phyloP scores from a whole-genome alignment of 2,329 filamentous ascomycete species.

The Trichothecium sympodiale region DNA sequence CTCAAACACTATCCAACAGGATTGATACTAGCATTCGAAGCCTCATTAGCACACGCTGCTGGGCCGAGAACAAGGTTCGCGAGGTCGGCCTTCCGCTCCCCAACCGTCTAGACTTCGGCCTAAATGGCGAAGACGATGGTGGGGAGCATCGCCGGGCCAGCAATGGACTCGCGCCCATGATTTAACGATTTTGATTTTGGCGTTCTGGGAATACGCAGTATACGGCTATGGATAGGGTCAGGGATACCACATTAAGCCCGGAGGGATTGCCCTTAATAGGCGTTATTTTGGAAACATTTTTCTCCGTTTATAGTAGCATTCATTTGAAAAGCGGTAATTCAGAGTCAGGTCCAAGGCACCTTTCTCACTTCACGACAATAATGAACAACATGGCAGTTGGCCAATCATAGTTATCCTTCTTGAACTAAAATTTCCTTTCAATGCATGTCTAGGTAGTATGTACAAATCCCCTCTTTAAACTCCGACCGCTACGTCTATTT shows the following conservation, averaged over 20 bases:
- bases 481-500: constrained; percentile 43
- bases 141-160: constrained; percentile 10
- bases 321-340: too few relatives aligned
- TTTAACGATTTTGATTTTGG: constrained; percentile 6
- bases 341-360: too few relatives aligned
- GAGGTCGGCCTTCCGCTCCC: constrained; percentile 20
- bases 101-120: constrained; percentile 23
- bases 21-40: constrained; percentile 74
- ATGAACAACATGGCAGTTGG: not conserved
- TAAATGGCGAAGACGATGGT: constrained; percentile 24
- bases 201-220: constrained; percentile 9
- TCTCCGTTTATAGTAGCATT: too few relatives aligned
- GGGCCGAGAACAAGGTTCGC: constrained; percentile 61
- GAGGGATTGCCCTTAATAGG: too few relatives aligned
- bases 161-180: constrained; percentile 7
- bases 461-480: constrained; percentile 3
- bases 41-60: constrained; percentile 71
- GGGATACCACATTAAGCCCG: not conserved
- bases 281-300: too few relatives aligned
- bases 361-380: too few relatives aligned
- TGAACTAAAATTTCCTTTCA: not conserved
- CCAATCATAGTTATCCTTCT: not conserved
- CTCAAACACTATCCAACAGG: constrained; percentile 59
- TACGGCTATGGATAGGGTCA: not conserved
- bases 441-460: constrained; percentile 4